phyloP scores from a whole-genome alignment of 108 stramenopile species.

The Poteriospumella lacustris region DNA sequence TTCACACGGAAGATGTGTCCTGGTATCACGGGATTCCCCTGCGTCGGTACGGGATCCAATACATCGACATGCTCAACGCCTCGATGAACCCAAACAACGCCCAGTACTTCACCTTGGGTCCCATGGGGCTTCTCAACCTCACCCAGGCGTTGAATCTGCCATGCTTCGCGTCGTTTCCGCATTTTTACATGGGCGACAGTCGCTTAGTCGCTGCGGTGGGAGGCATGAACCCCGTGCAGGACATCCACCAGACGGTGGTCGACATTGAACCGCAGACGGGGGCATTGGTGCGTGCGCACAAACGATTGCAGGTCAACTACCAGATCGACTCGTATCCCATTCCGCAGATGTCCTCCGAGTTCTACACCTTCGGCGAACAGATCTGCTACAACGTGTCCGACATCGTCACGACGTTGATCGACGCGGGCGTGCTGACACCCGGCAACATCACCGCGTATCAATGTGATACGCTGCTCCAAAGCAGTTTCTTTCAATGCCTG shows the following conservation, averaged over 20 bases:
- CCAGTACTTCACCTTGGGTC: conserved; percentile 4
- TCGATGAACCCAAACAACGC: conserved; percentile 12
- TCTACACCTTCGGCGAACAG: background rate
- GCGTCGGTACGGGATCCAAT: background rate
- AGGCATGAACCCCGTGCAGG: background rate
- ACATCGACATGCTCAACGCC: background rate
- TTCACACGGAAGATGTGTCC: background rate
- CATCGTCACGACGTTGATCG: too few species aligned
- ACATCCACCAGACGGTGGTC: background rate
- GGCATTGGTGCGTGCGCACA: conserved; percentile 11
- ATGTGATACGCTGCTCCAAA: background rate
- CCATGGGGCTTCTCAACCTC: background rate
- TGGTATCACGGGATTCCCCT: conserved; percentile 7
- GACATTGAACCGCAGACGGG: conserved; percentile 23
- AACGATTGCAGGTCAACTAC: conserved; percentile 14
- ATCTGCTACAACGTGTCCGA: too few species aligned
- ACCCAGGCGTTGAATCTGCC: conserved; percentile 1
- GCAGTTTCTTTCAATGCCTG: background rate
- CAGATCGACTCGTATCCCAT: background rate
- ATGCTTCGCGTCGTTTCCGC: conserved; percentile 1
- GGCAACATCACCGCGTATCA: background rate
- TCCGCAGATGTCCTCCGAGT: background rate
- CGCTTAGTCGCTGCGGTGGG: background rate
- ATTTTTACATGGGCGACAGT: background rate
- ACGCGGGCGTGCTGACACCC: background rate